A percentile compares a stretch with the other conserved stretches of the same genome.
phyloP scores from a whole-genome alignment of 257 asterid species.

The Primulina eburnea region DNA sequence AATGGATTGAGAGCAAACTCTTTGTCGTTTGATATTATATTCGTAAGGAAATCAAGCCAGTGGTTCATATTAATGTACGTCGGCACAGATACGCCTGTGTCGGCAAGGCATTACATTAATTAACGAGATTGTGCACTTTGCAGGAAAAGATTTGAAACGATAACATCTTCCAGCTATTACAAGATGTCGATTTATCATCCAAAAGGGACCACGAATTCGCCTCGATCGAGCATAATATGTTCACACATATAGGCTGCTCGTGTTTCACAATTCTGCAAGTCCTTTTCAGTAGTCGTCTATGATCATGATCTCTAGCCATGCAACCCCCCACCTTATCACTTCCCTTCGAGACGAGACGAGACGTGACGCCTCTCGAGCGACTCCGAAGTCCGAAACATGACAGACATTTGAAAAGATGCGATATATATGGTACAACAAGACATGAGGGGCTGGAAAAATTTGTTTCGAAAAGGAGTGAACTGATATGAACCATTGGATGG shows the following conservation, averaged over 20 bases:
- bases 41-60: neutral
- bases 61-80: neutral
- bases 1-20: neutral
- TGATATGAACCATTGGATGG: neutral
- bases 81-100: neutral
- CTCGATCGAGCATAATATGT: neutral
- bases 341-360: no score
- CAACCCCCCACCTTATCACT: no score
- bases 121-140: neutral
- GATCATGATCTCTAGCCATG: neutral
- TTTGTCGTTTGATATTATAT: neutral
- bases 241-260: neutral
- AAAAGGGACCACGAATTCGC: neutral
- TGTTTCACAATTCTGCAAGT: neutral
- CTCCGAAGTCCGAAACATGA: no score
- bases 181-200: neutral
- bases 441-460: neutral
- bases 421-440: neutral
- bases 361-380: no score
- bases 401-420: neutral
- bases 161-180: neutral
- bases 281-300: neutral
- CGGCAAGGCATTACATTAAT: neutral
- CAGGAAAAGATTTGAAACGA: neutral
- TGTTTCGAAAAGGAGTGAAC: no score